Evolutionary conservation across 2,329 filamentous ascomycete species (phyloP), one percentile per base, ranked within the genome.

Genomic region (Trichoderma gracile): DNA sequence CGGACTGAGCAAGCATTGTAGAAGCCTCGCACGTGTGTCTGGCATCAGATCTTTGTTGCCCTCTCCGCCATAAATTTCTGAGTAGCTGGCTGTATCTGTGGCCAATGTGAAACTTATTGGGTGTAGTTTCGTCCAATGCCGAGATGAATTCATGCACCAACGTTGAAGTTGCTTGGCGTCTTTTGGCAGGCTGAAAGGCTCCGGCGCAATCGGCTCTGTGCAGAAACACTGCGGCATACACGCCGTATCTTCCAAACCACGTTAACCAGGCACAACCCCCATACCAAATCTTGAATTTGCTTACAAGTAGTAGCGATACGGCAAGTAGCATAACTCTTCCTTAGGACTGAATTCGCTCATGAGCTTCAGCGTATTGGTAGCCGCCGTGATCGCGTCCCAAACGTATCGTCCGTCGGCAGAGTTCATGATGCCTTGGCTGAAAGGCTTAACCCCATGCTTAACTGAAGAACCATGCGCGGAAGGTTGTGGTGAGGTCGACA

Each of bases 291-390:
- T 5, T 1, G 10, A n/a, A n/a, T 4, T 5, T 9, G 21, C 57
- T 60, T 52, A 60, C 57, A 60, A 30, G 19, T 60, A 52, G 15
- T 21, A 60, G 46, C 57, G 57, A 25, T 50, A 60, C n/a, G 57
- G 57, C 14, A 60, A 17, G 43, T 30, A 60, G n/a, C 57, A 42
- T 25, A 60, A n/a, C 38, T 60, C 57, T 30, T 43, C 25, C 14
- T 19, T 23, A 14, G 57, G 57, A 5, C 21, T 30, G 46, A 50
- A 52, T 2, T 60, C 57, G 1, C 3, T 60, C 57, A 60, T 60
- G 12, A 60, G 23, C 17, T 60, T 60, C 17, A 60, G 6, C 14
- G 23, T 60, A 42, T 60, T 60, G 14, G 19, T 52, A 14, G 57
- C 57, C 5, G 57, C 57, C 12, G 38, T 52, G 17, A 60, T 52